Evolutionary conservation across 2,329 filamentous ascomycete genomes (phyloP).

Genomic region (Xylaria arbuscula): DNA sequence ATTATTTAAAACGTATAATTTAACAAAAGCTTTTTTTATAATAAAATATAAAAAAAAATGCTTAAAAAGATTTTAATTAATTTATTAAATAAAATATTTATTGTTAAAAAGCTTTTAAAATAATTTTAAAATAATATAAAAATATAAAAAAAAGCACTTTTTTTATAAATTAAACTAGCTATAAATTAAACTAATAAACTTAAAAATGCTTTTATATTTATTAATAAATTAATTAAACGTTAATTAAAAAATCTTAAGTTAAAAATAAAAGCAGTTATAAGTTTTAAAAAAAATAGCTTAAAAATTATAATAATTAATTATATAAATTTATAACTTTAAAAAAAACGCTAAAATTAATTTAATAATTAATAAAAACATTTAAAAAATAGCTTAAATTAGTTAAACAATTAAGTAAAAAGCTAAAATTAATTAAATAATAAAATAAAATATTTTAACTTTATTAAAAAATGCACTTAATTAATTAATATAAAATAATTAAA

Average conservation of each 20-base stretch:
- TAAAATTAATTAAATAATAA: not conserved
- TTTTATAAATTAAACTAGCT: not conserved
- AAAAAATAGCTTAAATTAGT: not conserved
- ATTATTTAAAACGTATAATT: not conserved
- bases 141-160: not conserved
- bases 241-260: not conserved
- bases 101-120: not conserved
- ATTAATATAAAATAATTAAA: too few relatives aligned
- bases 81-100: not conserved
- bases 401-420: not conserved
- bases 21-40: not conserved
- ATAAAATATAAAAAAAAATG: too few relatives aligned
- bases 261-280: not conserved
- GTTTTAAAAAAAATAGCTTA: not conserved
- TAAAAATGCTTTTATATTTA: not conserved
- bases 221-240: not conserved
- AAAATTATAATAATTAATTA: not conserved
- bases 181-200: not conserved
- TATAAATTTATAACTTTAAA: conserved; percentile 3
- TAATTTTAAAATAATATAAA: not conserved
- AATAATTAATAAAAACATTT: not conserved
- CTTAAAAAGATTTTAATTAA: not conserved
- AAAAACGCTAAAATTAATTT: not conserved
- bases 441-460: not conserved
- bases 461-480: too few relatives aligned